Evolutionary conservation across 768 basidiomycete species (phyloP), one percentile per base, ranked within the genome.

Genomic region (Goffeauzyma gilvescens): DNA sequence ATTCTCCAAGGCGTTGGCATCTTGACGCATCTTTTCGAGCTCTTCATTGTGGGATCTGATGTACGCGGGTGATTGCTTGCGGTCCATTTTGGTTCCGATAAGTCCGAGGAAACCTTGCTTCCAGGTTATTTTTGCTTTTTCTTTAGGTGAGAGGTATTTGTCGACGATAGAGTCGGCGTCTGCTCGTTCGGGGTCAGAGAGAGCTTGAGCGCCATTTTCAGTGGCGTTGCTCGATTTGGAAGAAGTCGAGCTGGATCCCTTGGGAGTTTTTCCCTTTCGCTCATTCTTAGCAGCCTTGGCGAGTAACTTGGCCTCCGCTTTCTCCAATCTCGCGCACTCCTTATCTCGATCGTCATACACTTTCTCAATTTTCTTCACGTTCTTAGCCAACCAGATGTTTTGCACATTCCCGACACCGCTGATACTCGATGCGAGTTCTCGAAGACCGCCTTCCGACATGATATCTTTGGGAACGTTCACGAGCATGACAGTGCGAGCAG

Each of bases 271-370:
- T 23, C 53, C 55, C 52, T 66, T 66, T 12, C 41, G 44, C 22
- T 59, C 44, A 42, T 64, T 64, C 61, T 66, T 65, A 41, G 50
- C 50, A 8, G 55, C 62, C 15, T 58, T 50, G 39, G 58, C 55
- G 41, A 57, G 42, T 22, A 66, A 48, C 33, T 62, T 60, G 32
- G 47, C 52, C 13, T 57, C 60, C 17, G 60, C 65, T 30, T 55
- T 58, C 44, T 66, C 65, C 32, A 66, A 52, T 38, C 60, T 46
- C 21, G 53, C 37, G 44, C 57, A 58, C 34, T 64, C 65, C 21
- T 57, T 50, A 20, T 63, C 50, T 18, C 64, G 49, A n/a, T 63
- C 53, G 37, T 62, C 53, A 52, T 50, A 65, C 30, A 59, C 48
- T 21, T 64, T 51, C 33, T 61, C 59, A 25, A 63, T 43, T 12